Conservation (phyloP, 176 grass and related monocot species). For the Urochloa ruziziensis region DNA sequence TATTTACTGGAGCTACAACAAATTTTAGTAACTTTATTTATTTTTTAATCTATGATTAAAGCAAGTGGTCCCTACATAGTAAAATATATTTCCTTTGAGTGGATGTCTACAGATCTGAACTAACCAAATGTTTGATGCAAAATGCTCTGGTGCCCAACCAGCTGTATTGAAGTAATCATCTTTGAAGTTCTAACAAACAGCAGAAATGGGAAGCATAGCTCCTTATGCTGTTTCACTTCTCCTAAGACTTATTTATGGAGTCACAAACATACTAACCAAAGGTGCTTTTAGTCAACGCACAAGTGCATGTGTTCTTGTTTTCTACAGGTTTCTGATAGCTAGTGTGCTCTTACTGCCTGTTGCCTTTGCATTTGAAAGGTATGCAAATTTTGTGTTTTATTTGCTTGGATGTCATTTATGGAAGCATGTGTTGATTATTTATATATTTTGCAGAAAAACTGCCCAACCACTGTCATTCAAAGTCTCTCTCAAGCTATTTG, state of each 20-base stretch:
- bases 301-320: slow-evolving; percentile 46
- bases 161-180: slow-evolving; percentile 16
- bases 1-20: not conserved
- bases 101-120: not conserved
- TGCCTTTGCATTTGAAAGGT: slow-evolving; percentile 48
- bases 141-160: not conserved
- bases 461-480: slow-evolving; percentile 31
- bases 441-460: slow-evolving; percentile 37
- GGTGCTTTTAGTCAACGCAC: slow-evolving; percentile 27
- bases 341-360: slow-evolving; percentile 35
- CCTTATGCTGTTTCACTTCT: slow-evolving; percentile 36
- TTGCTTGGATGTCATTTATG: not conserved
- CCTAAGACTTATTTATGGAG: slow-evolving; percentile 35
- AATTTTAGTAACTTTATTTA: not conserved
- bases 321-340: slow-evolving; percentile 41
- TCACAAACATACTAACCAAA: slow-evolving; percentile 39
- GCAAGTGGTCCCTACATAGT: not conserved
- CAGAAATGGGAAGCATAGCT: slow-evolving; percentile 1
- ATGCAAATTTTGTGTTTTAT: not conserved
- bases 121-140: not conserved
- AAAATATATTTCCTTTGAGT: not conserved
- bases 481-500: slow-evolving; percentile 35
- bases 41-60: not conserved
- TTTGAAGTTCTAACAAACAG: slow-evolving; percentile 4
- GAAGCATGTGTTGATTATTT: not conserved